A percentile compares a stretch with the other conserved stretches of the same genome.
These are phyloP conservation scores for Magnaporthales sp. DNA, from an alignment of 2,329 filamentous ascomycete genomes.

Conservation along the genomic window DNA sequence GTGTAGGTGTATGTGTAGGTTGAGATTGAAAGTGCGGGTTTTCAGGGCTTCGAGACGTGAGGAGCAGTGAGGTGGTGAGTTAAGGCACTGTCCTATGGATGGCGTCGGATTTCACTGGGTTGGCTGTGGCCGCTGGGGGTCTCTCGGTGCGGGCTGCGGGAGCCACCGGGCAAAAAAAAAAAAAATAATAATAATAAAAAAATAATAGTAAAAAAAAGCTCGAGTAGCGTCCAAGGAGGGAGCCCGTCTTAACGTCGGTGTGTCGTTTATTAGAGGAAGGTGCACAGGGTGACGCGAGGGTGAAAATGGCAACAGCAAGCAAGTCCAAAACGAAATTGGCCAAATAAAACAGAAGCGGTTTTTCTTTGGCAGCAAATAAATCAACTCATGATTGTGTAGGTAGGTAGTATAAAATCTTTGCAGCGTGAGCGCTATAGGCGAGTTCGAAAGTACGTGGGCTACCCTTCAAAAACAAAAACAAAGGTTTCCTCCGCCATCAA, in stretches of 20 bases:
- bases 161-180: neutral
- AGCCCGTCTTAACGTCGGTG: neutral
- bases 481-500: neutral
- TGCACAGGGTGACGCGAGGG: neutral
- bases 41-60: neutral
- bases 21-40: neutral
- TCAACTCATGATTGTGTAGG: neutral
- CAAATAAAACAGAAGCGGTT: neutral
- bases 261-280: conserved; percentile 1
- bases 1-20: neutral
- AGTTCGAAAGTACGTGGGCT: neutral
- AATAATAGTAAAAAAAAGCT: neutral
- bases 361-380: neutral
- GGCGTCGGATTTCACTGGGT: neutral
- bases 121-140: neutral
- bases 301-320: neutral
- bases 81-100: neutral
- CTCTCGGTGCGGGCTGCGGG: neutral
- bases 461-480: neutral
- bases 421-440: neutral
- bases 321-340: neutral
- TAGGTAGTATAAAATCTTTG: neutral
- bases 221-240: neutral
- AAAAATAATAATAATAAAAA: neutral
- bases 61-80: neutral